Evolutionary conservation across 2,329 filamentous ascomycete genomes (phyloP).

Genomic region (Phoma sp.): DNA sequence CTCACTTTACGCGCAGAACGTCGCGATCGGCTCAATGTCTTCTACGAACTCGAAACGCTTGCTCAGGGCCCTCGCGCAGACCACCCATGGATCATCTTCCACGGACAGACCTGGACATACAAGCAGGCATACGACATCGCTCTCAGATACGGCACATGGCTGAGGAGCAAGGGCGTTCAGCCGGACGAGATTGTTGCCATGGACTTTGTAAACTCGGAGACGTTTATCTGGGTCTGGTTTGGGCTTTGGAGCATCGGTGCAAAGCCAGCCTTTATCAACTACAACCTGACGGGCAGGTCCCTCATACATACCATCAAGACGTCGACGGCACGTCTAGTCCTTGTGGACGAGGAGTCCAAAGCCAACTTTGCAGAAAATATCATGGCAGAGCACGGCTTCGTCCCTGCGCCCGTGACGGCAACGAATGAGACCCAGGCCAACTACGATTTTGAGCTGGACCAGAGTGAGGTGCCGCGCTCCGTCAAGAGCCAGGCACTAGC

Average conservation of each 20-base stretch:
- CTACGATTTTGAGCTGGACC: constrained; percentile 36
- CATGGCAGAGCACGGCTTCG: constrained; percentile 42
- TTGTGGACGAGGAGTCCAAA: constrained; percentile 63
- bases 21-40: constrained; percentile 67
- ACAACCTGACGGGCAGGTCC: constrained; percentile 47
- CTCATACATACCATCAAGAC: constrained; percentile 63
- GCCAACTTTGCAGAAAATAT: constrained; percentile 38
- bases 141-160: constrained; percentile 47
- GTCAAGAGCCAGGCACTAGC: constrained; percentile 30
- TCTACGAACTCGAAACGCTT: constrained; percentile 45
- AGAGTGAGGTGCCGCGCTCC: constrained; percentile 24
- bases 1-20: constrained; percentile 59
- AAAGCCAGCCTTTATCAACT: constrained; percentile 50
- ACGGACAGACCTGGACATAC: constrained; percentile 46
- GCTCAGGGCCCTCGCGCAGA: constrained; percentile 36
- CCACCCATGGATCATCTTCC: constrained; percentile 43
- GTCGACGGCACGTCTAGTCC: constrained; percentile 62
- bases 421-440: constrained; percentile 21
- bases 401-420: constrained; percentile 4
- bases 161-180: constrained; percentile 45
- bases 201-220: constrained; percentile 48
- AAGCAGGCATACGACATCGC: constrained; percentile 44
- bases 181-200: constrained; percentile 49
- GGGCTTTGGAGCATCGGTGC: constrained; percentile 49
- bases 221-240: constrained; percentile 50